Evolutionary conservation across 805 yeast species (phyloP).

Genomic region (Phaffomyces thermotolerans): DNA sequence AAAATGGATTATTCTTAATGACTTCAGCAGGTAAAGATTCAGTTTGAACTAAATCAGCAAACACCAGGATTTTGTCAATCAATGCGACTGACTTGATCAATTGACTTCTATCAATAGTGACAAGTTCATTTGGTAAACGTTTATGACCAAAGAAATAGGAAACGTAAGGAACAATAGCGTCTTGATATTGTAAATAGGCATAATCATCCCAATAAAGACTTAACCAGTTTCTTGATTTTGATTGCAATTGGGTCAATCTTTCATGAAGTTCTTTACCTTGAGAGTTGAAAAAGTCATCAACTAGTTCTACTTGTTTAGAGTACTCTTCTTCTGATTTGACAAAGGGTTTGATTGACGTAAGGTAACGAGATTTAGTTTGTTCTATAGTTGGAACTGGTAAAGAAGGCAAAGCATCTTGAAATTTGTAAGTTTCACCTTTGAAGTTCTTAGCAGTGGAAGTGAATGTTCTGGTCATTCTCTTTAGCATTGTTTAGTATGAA

Average conservation of each 20-base stretch:
- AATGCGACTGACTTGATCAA: slow-evolving; percentile 70
- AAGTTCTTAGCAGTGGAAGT: slow-evolving; percentile 16
- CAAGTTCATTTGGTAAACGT: slow-evolving; percentile 40
- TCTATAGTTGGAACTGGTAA: slow-evolving; percentile 82
- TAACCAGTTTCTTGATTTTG: slow-evolving; percentile 69
- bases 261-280: slow-evolving; percentile 62
- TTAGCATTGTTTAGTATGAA: not conserved
- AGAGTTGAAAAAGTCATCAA: slow-evolving; percentile 65
- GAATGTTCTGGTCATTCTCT: slow-evolving; percentile 22
- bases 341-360: slow-evolving; percentile 67
- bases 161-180: slow-evolving; percentile 91
- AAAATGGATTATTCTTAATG: slow-evolving; percentile 72
- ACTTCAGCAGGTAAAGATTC: slow-evolving; percentile 76
- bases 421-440: slow-evolving; percentile 65
- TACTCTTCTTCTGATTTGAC: slow-evolving; percentile 44
- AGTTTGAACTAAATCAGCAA: slow-evolving; percentile 56
- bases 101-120: slow-evolving; percentile 51
- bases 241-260: slow-evolving; percentile 46
- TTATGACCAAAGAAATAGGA: slow-evolving; percentile 85
- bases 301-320: slow-evolving; percentile 45
- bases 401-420: slow-evolving; percentile 68
- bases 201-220: slow-evolving; percentile 90
- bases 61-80: slow-evolving; percentile 58
- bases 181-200: slow-evolving; percentile 85
- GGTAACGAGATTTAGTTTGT: slow-evolving; percentile 61